Evolutionary conservation across 305 asterid genomes (phyloP).

Genomic region (Caryopteris hybrid): DNA sequence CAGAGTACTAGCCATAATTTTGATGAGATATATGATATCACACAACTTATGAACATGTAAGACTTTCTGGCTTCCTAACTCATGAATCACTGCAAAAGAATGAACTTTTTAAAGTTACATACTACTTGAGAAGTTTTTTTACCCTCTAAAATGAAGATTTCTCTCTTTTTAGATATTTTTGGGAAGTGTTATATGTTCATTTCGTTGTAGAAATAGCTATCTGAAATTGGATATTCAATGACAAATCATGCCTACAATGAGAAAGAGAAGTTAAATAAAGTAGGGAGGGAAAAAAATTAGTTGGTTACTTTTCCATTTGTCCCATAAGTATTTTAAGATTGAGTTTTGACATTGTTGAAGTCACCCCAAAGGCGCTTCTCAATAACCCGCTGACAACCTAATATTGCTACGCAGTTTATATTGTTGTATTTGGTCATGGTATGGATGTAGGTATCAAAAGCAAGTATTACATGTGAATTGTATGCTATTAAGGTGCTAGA

Average conservation of each 20-base stretch:
- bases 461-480: neutral
- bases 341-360: neutral
- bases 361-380: neutral
- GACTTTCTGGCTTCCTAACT: neutral
- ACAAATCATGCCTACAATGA: neutral
- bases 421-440: conserved; percentile 9
- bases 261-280: neutral
- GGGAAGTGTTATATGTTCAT: neutral
- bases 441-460: neutral
- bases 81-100: neutral
- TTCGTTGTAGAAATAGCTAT: neutral
- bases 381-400: neutral
- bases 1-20: neutral
- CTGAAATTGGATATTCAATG: neutral
- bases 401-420: neutral
- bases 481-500: neutral
- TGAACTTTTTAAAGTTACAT: neutral
- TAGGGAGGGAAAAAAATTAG: neutral
- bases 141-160: neutral
- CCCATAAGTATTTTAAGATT: neutral
- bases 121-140: neutral
- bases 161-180: neutral
- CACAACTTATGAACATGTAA: neutral
- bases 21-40: neutral
- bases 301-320: neutral